Base-by-base conservation (phyloP, 371 early-diverging fungal genomes). In the Rhizomucor pusillus region DNA sequence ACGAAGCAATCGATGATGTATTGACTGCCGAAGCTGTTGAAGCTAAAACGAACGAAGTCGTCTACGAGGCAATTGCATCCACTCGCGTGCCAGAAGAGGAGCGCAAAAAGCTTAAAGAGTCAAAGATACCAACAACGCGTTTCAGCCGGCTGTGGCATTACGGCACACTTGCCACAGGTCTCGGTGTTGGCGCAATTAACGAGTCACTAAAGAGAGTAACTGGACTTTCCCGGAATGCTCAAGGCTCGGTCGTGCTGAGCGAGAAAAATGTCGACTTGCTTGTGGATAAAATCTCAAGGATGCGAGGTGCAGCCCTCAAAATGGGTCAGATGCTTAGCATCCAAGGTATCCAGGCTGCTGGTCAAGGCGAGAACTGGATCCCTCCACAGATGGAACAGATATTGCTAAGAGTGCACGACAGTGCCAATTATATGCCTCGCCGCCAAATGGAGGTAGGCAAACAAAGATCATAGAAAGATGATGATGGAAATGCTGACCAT, bases 291-390 rank as follows among this genome's bases (percentile, higher is more conserved):
- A 78, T 98, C n/a, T 87, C 95, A 2, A 76, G 82, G 45, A 97
- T 98, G 97, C 86, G 98, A 29, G 98, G 98, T 1, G 98, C 98
- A 0, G 98, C 98, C 2, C 73, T 97, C 16, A 98, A 98, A 66
- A 82, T 98, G 63, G 98, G 98, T 0, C 98, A 98, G 65, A 95
- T 98, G 94, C 60, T 98, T 10, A 90, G 92, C 65, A 97, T 98
- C 50, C 98, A 98, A 73, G 97, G 85, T 56, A 77, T 71, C 29
- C 63, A 66, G 37, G 65, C 75, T 1, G 54, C 65, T 1, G 62
- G 69, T 23, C 62, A 74, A 3, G 57, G 58, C 6, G 57, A 63
- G 20, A 60, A 72, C 40, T 76, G 87, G 73, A 48, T 93, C 33
- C 89, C 98, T 1, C 80, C 82, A 20, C 92, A 94, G 59, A 60